Evolutionary conservation across 2,329 filamentous ascomycete genomes (phyloP).

Genomic region (Cladophialophora chaetospira): DNA sequence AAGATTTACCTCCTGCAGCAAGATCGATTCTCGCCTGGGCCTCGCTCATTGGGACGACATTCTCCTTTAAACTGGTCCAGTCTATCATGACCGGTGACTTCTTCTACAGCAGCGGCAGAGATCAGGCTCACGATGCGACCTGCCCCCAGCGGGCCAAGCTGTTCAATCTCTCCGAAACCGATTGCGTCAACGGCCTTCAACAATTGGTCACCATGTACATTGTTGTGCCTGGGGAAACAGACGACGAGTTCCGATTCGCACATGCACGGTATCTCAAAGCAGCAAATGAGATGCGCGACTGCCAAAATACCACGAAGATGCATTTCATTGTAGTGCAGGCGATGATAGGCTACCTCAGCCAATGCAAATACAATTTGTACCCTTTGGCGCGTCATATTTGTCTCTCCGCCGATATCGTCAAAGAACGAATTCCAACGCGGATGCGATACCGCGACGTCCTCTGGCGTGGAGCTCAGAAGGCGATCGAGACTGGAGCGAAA

Average conservation of each 20-base stretch:
- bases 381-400: conserved; percentile 80
- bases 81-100: conserved; percentile 76
- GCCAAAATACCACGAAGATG: conserved; percentile 71
- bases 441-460: conserved; percentile 73
- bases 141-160: conserved; percentile 48
- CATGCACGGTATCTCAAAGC: conserved; percentile 86
- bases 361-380: conserved; percentile 67
- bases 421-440: conserved; percentile 61
- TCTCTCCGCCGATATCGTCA: conserved; percentile 74
- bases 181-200: conserved; percentile 77
- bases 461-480: conserved; percentile 74
- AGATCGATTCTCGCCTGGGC: conserved; percentile 84
- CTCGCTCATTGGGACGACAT: conserved; percentile 75
- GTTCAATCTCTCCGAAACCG: conserved; percentile 63
- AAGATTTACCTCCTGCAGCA: conserved; percentile 73
- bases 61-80: conserved; percentile 80
- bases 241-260: conserved; percentile 83
- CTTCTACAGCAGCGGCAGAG: conserved; percentile 51
- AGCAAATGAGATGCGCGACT: conserved; percentile 68
- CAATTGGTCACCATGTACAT: conserved; percentile 78
- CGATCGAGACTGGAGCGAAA: conserved; percentile 79
- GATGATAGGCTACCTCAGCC: conserved; percentile 69
- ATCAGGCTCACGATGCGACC: conserved; percentile 40
- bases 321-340: conserved; percentile 86
- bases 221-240: conserved; percentile 76